These are phyloP conservation scores for Hymenoscyphus scutula DNA, from an alignment of 2,329 filamentous ascomycete species.

Conservation along the genomic window DNA sequence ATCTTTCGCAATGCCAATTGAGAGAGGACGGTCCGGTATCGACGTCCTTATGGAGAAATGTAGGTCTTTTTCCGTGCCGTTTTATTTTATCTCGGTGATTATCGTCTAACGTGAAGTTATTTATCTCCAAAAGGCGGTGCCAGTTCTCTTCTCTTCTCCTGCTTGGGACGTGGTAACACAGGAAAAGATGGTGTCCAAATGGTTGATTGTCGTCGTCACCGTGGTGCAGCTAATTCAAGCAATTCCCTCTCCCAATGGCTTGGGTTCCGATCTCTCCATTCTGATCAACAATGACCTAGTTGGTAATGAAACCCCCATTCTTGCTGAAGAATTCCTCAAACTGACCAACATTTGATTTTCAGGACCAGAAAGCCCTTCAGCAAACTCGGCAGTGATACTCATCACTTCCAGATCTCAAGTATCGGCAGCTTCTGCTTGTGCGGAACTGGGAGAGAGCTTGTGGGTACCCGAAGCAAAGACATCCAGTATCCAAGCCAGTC, in stretches of 20 bases:
- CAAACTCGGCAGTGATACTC: constrained; percentile 23
- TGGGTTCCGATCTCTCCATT: constrained; percentile 25
- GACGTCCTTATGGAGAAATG: constrained; percentile 15
- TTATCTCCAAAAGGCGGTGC: constrained; percentile 20
- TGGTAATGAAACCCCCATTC: constrained; percentile 9
- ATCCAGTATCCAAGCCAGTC: constrained; percentile 21
- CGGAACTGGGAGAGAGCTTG: constrained; percentile 22
- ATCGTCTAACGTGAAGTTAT: constrained; percentile 18
- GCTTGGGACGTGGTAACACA: constrained; percentile 9
- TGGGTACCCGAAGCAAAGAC: constrained; percentile 21
- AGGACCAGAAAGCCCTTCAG: constrained; percentile 24
- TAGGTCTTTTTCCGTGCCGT: constrained; percentile 21
- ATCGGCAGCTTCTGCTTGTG: constrained; percentile 22
- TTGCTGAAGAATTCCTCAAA: not conserved
- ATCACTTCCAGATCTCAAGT: constrained; percentile 19
- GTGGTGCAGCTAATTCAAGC: constrained; percentile 16
- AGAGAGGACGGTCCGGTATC: constrained; percentile 12
- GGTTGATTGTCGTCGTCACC: constrained; percentile 18
- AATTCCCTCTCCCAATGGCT: constrained; percentile 21
- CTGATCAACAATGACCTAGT: constrained; percentile 27
- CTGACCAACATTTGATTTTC: constrained; percentile 2
- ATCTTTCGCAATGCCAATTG: constrained; percentile 11
- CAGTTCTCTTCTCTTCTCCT: constrained; percentile 12
- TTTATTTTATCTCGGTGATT: constrained; percentile 9
- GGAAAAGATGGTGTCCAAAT: constrained; percentile 20